A percentile compares a stretch with the other conserved stretches of the same genome.
These are phyloP conservation scores for Musa itinerans DNA, from an alignment of 176 grass and related monocot species.

Conservation along the genomic window DNA sequence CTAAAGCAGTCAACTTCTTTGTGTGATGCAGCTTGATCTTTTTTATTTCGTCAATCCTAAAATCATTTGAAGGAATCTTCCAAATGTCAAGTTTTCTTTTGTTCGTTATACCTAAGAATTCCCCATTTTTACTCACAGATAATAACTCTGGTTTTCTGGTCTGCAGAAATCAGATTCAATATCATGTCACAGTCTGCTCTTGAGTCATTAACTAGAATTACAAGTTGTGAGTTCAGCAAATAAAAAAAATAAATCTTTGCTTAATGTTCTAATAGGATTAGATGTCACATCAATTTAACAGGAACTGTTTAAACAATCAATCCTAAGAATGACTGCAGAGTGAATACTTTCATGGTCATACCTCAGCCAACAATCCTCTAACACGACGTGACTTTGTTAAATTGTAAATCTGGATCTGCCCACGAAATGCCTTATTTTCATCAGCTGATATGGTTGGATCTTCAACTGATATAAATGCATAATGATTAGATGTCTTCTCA, in stretches of 20 bases:
- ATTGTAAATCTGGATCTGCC: constrained; percentile 46
- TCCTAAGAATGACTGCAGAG: background rate
- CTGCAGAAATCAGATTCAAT: constrained; percentile 34
- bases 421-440: constrained; percentile 33
- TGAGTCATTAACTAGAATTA: background rate
- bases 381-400: constrained; percentile 45
- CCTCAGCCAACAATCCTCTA: constrained; percentile 45
- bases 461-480: constrained; percentile 69
- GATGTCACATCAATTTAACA: background rate
- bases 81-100: constrained; percentile 61
- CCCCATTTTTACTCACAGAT: constrained; percentile 43
- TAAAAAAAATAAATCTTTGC: background rate
- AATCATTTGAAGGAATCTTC: constrained; percentile 50
- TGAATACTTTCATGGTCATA: constrained; percentile 16
- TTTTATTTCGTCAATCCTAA: constrained; percentile 46
- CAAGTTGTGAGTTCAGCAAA: background rate
- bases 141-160: constrained; percentile 52
- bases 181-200: background rate
- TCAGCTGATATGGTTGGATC: constrained; percentile 35
- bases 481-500: constrained; percentile 29
- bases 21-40: constrained; percentile 82
- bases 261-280: background rate
- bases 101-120: constrained; percentile 66
- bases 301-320: background rate
- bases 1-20: constrained; percentile 43